Base-by-base conservation (phyloP, 768 basidiomycete genomes). In the Crassisporium funariophilum region DNA sequence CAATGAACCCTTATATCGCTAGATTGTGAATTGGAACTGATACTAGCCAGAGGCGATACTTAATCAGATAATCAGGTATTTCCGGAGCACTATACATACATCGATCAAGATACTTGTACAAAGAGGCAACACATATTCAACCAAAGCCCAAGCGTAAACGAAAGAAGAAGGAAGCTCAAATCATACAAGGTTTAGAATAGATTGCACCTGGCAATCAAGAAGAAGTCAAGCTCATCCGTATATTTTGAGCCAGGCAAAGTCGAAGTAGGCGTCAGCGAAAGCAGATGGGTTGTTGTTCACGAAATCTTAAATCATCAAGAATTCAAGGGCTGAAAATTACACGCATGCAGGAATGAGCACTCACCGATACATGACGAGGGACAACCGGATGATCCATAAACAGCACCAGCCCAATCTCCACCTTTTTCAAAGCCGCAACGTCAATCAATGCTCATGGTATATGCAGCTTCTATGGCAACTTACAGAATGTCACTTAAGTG, bases 221-320 rank as follows among this genome's bases (percentile, higher is more conserved):
- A n/a, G n/a, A n/a, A 6, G 5, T 17, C 19, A 45, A 4, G 37
- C 43, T 53, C 45, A 57, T 46, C 55, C 47, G 51, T 73, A 75
- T 16, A 74, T 63, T 47, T 75, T 77, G 43, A 89, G 63, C 40
- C 76, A 78, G 37, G 76, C 73, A 61, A 91, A 76, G 35, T 87
- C 79, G 67, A 87, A 91, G 70, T 82, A 89, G 0, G 89, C 86
- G 23, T 85, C 69, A 8, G 54, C 52, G 66, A 90, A 90, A 9
- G 82, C 83, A 3, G 65, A 62, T 1, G 88, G 88, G 56, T 87
- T 83, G 49, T 77, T 75, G 67, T 81, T 75, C 54, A 86, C 84
- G 53, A 69, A 85, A 50, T 79, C 83, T 86, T 35, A 7, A 20
- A 37, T 15, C 42, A 9, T 29, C 3, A 22, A 31, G 21, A 31